Evolutionary conservation across 768 basidiomycete genomes (phyloP).

Genomic region (Pleurotus pulmonarius): DNA sequence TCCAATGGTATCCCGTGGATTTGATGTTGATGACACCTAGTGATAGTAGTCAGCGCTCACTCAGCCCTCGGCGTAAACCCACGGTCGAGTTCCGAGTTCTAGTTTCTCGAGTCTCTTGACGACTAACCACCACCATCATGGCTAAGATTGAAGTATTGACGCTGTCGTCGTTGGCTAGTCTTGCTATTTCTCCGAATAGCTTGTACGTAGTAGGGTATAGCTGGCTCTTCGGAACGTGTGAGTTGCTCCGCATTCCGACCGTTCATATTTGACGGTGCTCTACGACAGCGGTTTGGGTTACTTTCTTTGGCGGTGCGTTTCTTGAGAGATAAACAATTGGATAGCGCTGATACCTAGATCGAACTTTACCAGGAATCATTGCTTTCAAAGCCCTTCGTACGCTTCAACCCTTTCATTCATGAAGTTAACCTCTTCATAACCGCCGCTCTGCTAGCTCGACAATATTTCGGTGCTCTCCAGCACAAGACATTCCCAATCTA

Average conservation of each 20-base stretch:
- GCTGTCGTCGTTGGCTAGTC: conserved; percentile 23
- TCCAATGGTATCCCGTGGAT: not conserved
- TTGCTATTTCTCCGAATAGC: conserved; percentile 32
- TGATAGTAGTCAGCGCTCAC: too few species aligned
- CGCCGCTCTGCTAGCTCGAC: conserved; percentile 43
- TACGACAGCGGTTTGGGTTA: conserved; percentile 51
- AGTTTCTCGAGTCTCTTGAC: not conserved
- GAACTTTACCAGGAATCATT: conserved; percentile 44
- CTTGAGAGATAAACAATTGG: not conserved
- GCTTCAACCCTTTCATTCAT: conserved; percentile 16
- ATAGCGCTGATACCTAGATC: not conserved
- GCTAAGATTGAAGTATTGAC: conserved; percentile 33
- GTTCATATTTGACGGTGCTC: conserved; percentile 12
- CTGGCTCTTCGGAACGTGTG: conserved; percentile 71
- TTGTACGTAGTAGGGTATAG: conserved; percentile 54
- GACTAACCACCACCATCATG: conserved; percentile 19
- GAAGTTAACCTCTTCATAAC: not conserved
- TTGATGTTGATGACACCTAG: conserved; percentile 4
- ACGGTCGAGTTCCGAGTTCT: too few species aligned
- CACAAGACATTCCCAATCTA: conserved; percentile 74
- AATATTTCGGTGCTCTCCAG: conserved; percentile 72
- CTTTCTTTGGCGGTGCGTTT: conserved; percentile 59
- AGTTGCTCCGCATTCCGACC: conserved; percentile 21
- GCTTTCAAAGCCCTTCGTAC: conserved; percentile 56
- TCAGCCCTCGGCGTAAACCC: too few species aligned